Evolutionary conservation across 371 early-diverging fungal genomes (phyloP).

Genomic region (Mortierella sp.): DNA sequence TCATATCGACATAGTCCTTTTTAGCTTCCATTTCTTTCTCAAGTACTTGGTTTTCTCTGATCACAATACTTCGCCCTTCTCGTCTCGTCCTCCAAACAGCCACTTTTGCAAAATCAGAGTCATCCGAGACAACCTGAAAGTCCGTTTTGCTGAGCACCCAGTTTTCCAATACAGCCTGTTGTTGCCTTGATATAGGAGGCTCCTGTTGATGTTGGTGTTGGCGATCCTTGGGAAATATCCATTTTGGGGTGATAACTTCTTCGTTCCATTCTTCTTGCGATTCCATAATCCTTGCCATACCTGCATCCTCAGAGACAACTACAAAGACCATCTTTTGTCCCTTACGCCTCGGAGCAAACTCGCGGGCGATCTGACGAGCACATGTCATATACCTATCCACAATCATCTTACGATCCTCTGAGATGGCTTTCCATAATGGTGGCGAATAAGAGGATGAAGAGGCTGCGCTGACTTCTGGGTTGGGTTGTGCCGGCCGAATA

Average conservation of each 20-base stretch:
- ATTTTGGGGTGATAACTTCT: conserved; percentile 26
- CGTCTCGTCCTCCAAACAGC: conserved; percentile 31
- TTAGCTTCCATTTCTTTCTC: conserved; percentile 2
- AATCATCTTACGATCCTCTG: neutral
- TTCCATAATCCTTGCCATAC: conserved; percentile 22
- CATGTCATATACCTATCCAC: conserved; percentile 21
- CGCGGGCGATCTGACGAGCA: conserved; percentile 31
- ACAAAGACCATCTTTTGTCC: conserved; percentile 31
- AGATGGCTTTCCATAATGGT: conserved; percentile 5
- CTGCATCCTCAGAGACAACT: conserved; percentile 23
- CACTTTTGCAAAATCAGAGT: conserved; percentile 32
- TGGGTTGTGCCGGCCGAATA: conserved; percentile 4
- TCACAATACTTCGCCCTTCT: conserved; percentile 25
- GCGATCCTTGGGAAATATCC: conserved; percentile 6
- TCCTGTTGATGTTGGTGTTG: neutral
- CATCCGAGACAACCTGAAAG: conserved; percentile 31
- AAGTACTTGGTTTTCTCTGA: conserved; percentile 18
- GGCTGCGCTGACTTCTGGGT: neutral
- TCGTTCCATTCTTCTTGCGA: conserved; percentile 29
- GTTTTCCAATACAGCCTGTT: conserved; percentile 20
- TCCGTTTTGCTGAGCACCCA: conserved; percentile 29
- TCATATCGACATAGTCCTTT: conserved; percentile 21
- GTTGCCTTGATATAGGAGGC: conserved; percentile 7
- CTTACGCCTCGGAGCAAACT: conserved; percentile 31
- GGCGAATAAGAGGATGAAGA: neutral